These are phyloP conservation scores for Candida khao-thaluensis DNA, from an alignment of 805 yeast species.

Conservation along the genomic window DNA sequence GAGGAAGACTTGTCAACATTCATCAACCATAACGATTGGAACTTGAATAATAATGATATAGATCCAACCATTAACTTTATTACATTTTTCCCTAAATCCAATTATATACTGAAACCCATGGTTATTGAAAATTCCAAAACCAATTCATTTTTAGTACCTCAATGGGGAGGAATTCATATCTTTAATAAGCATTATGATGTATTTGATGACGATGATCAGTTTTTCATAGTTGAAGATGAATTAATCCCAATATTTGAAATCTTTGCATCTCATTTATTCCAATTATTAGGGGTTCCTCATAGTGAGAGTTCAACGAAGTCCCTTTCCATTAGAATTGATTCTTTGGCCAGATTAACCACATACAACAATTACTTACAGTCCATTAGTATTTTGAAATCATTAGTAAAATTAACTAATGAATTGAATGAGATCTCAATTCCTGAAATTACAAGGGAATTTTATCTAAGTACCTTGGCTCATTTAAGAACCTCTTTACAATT, in stretches of 20 bases:
- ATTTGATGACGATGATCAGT: constrained; percentile 16
- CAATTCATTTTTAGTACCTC: constrained; percentile 75
- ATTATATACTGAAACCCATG: constrained; percentile 46
- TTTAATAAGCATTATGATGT: constrained; percentile 38
- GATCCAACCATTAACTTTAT: constrained; percentile 73
- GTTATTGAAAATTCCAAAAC: constrained; percentile 46
- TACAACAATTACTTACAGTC: constrained; percentile 60
- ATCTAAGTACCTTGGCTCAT: constrained; percentile 46
- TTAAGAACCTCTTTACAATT: constrained; percentile 38
- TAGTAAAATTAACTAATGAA: constrained; percentile 64
- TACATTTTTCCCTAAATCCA: constrained; percentile 57
- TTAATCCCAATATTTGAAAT: constrained; percentile 60
- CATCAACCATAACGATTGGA: constrained; percentile 86
- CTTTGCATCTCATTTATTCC: constrained; percentile 74
- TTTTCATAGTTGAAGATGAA: constrained; percentile 39
- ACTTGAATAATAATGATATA: constrained; percentile 53
- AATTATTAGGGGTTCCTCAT: constrained; percentile 65
- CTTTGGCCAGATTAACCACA: constrained; percentile 58
- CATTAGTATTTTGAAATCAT: constrained; percentile 67
- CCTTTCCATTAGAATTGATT: constrained; percentile 62
- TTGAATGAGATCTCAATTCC: constrained; percentile 86
- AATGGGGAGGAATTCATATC: constrained; percentile 81
- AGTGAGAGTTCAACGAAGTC: constrained; percentile 45
- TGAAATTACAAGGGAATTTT: constrained; percentile 59
- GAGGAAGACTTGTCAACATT: constrained; percentile 66